Conservation (phyloP, 106 monocot genomes). For the Apostasia ramifera region DNA sequence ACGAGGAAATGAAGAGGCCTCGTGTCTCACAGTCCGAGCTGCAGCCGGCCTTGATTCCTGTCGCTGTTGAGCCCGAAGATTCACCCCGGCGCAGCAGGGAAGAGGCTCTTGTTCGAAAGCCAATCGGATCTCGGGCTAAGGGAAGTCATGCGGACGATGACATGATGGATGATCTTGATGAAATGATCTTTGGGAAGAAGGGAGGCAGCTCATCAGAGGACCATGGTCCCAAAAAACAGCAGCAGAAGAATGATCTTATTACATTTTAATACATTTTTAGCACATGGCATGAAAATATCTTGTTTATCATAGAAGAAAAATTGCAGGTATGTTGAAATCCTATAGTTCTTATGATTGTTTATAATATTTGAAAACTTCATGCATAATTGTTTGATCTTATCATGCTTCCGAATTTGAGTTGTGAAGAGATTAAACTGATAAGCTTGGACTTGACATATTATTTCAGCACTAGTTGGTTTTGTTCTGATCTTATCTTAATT, state of each 20-base stretch:
- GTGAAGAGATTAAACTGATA: no score
- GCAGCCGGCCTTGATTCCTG: conserved; percentile 75
- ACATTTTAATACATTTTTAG: conserved; percentile 5
- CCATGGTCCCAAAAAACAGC: conserved; percentile 35
- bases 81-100: conserved; percentile 53
- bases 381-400: no score
- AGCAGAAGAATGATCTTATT: conserved; percentile 40
- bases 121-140: conserved; percentile 38
- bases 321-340: no score
- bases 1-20: conserved; percentile 46
- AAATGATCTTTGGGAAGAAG: conserved; percentile 75
- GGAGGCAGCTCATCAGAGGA: conserved; percentile 30
- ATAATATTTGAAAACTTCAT: no score
- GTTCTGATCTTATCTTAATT: no score
- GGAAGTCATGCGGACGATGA: conserved; percentile 52
- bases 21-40: conserved; percentile 31
- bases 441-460: no score
- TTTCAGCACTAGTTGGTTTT: no score
- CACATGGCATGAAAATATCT: no score
- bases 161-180: conserved; percentile 78
- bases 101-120: conserved; percentile 68
- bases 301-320: no score
- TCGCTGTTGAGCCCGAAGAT: conserved; percentile 79
- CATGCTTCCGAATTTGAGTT: no score
- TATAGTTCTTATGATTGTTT: no score